Conservation (phyloP, 2,329 filamentous ascomycete species). For the Diplodia mutila region DNA sequence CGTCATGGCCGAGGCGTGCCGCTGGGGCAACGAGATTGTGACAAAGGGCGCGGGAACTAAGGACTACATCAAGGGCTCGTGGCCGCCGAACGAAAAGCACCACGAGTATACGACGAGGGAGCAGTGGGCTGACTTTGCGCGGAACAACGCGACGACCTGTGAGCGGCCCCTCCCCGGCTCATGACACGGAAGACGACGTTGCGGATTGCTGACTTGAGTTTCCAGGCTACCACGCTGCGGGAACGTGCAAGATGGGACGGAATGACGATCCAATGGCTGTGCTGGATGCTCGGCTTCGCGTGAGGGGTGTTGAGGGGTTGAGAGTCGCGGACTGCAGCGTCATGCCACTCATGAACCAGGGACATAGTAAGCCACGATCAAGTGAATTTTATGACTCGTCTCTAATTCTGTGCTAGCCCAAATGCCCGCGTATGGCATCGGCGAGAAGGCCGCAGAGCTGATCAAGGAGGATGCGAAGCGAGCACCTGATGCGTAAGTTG, state of each 20-base stretch:
- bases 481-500: not conserved
- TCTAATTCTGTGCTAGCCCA: slow-evolving; percentile 30
- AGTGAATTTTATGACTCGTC: not conserved
- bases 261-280: slow-evolving; percentile 14
- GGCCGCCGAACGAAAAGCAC: slow-evolving; percentile 53
- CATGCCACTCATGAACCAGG: slow-evolving; percentile 37
- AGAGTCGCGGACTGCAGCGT: slow-evolving; percentile 39
- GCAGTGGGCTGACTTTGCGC: slow-evolving; percentile 62
- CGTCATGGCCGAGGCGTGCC: slow-evolving; percentile 32
- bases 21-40: slow-evolving; percentile 31
- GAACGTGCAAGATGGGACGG: slow-evolving; percentile 23
- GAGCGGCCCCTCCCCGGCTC: not conserved
- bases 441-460: slow-evolving; percentile 39
- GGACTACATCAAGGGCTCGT: slow-evolving; percentile 43
- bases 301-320: not conserved
- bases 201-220: not conserved
- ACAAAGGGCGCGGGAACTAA: slow-evolving; percentile 60
- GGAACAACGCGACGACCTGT: slow-evolving; percentile 45
- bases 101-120: slow-evolving; percentile 58
- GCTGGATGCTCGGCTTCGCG: slow-evolving; percentile 2
- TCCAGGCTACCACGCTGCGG: slow-evolving; percentile 13
- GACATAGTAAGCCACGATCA: slow-evolving; percentile 29
- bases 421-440: slow-evolving; percentile 42
- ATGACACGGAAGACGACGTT: not conserved
- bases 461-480: slow-evolving; percentile 35